Base-by-base conservation (phyloP, 2,329 filamentous ascomycete species). In the Mollisia scopiformis region DNA sequence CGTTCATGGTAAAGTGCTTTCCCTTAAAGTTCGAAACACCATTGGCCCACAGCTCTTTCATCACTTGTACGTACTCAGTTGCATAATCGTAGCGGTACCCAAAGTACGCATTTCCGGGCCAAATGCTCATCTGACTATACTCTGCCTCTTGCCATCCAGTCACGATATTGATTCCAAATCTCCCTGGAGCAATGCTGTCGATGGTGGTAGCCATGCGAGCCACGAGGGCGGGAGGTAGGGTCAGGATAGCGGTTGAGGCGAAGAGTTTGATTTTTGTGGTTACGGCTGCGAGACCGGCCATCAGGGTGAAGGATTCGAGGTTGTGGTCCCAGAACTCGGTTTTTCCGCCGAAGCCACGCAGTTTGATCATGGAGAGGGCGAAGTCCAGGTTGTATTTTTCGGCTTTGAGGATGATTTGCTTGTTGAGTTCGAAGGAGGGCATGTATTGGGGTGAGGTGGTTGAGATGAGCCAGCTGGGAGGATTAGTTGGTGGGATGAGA, bases 271-370 rank as follows among this genome's bases (percentile, higher is more conserved):
- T 72, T 57, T 73, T 73, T 2, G 69, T 62, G n/a, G 71, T 75
- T 39, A 73, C 71, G 35, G 73, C 73, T 8, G 71, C 72, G 5
- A 74, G 63, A 35, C 71, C 73, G 10, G 71, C 71, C 71, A 74
- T 74, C 10, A 74, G 67, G 23, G 72, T 74, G 56, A 75, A 74
- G 10, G 71, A 72, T 61, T 75, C 73, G 27, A 74, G 67, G 53
- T 73, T 73, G 61, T 74, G 69, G 55, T 75, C 72, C 73, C 73
- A 75, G 66, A 72, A 72, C 57, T 74, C 71, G 39, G 67, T 72
- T 56, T 72, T 69, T 6, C 73, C 72, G 31, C 71, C 71, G 57
- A 74, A 73, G 2, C 71, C 72, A 6, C 72, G 70, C 6, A 74
- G 62, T 60, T 74, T 74, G 61, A 73, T 71, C 71, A 73, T 73